phyloP scores from a whole-genome alignment of 2,329 filamentous ascomycete genomes.

The Verruconis gallopava region DNA sequence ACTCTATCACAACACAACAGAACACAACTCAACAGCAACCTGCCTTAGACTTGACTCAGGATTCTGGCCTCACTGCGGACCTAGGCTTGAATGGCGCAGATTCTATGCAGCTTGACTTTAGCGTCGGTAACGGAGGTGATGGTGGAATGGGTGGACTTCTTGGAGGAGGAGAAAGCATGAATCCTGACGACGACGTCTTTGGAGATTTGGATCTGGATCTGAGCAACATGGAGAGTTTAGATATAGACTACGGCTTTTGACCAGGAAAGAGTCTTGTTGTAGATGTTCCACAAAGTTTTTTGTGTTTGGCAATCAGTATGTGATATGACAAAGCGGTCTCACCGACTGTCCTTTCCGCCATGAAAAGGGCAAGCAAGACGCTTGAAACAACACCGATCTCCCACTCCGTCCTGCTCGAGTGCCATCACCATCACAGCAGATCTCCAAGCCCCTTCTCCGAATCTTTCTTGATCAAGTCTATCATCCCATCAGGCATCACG shows the following conservation, averaged over 20 bases:
- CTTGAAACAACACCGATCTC: not conserved
- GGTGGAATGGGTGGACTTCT: conserved; percentile 13
- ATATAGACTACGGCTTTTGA: conserved; percentile 2
- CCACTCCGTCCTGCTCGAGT: not conserved
- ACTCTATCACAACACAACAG: conserved; percentile 13
- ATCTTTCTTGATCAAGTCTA: conserved; percentile 84
- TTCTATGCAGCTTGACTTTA: not conserved
- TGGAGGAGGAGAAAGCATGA: conserved; percentile 19
- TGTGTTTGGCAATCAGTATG: too few species aligned
- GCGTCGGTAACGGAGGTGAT: conserved; percentile 9
- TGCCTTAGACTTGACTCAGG: not conserved
- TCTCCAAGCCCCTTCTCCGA: conserved; percentile 86
- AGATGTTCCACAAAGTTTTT: too few species aligned
- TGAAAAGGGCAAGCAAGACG: not conserved
- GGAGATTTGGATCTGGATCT: conserved; percentile 29
- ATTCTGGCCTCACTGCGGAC: not conserved
- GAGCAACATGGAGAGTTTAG: conserved; percentile 13
- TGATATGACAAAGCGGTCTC: too few species aligned
- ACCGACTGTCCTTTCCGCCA: not conserved
- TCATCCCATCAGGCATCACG: conserved; percentile 91
- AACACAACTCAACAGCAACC: conserved; percentile 10
- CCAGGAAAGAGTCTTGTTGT: not conserved
- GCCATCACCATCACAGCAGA: conserved; percentile 47
- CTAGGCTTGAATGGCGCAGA: not conserved
- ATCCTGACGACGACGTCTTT: conserved; percentile 26